Evolutionary conservation across 768 basidiomycete genomes (phyloP).

Genomic region (Hydnum rufescens): DNA sequence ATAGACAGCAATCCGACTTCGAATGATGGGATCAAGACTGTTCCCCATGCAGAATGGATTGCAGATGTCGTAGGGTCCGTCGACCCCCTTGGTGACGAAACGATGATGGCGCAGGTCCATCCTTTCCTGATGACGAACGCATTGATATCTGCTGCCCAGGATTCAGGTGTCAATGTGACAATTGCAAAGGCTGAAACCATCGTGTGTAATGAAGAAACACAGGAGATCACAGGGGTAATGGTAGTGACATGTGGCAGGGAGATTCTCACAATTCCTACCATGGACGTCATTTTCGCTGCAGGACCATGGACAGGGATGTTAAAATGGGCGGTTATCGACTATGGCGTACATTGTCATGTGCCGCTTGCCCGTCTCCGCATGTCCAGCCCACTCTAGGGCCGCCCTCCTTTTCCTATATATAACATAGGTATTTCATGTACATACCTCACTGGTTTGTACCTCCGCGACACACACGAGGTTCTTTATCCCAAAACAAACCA

Average conservation of each 20-base stretch:
- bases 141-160: constrained; percentile 9
- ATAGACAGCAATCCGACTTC: constrained; percentile 1
- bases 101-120: constrained; percentile 13
- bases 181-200: constrained; percentile 9
- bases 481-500: too few species aligned
- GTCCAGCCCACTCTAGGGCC: too few species aligned
- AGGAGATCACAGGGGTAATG: background rate
- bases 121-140: constrained; percentile 12
- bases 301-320: constrained; percentile 28
- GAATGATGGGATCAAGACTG: background rate
- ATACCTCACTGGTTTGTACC: too few species aligned
- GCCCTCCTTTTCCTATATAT: too few species aligned
- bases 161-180: constrained; percentile 10
- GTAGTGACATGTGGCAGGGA: constrained; percentile 2
- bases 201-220: background rate
- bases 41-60: constrained; percentile 10
- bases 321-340: too few species aligned
- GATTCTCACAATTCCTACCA: constrained; percentile 7
- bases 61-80: background rate
- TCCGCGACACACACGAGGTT: too few species aligned
- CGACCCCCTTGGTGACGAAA: constrained; percentile 6
- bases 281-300: constrained; percentile 23
- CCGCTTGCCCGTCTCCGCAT: too few species aligned
- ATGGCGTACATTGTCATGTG: too few species aligned
- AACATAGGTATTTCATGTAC: too few species aligned